Conservation (phyloP, 257 asterid species). For the Solanum neorickii region DNA sequence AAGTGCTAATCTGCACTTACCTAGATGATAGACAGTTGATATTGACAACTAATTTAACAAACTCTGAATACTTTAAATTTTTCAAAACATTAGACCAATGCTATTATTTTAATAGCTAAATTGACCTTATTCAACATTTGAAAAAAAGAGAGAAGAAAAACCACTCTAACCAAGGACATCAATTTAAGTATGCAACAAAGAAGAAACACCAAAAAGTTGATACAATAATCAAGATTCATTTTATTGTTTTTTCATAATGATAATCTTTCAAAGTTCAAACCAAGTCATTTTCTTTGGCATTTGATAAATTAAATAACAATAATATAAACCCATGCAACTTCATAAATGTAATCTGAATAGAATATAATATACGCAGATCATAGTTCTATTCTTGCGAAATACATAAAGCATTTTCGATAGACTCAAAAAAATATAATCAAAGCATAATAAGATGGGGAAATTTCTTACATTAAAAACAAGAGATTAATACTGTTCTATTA, state of each 20-base stretch:
- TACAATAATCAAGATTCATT: background rate
- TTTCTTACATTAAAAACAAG: background rate
- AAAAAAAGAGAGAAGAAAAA: background rate
- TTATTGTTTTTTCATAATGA: background rate
- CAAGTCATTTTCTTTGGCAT: conserved; percentile 3
- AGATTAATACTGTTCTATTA: background rate
- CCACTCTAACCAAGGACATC: background rate
- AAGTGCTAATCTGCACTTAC: background rate
- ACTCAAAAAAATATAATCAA: background rate
- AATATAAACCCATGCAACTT: background rate
- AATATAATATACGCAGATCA: background rate
- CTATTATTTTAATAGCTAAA: background rate
- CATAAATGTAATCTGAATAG: fast-evolving
- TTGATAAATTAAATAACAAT: conserved; percentile 4
- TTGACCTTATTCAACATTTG: background rate
- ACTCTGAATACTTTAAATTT: background rate
- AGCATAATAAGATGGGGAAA: background rate
- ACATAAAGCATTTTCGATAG: too few relatives aligned
- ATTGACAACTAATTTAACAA: background rate
- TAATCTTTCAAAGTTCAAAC: background rate
- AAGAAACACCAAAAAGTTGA: background rate
- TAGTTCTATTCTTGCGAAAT: background rate
- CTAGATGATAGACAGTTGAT: background rate
- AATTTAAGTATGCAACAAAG: background rate
- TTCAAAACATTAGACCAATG: background rate